phyloP scores from a whole-genome alignment of 257 asterid genomes.

The Przewalskia tangutica region DNA sequence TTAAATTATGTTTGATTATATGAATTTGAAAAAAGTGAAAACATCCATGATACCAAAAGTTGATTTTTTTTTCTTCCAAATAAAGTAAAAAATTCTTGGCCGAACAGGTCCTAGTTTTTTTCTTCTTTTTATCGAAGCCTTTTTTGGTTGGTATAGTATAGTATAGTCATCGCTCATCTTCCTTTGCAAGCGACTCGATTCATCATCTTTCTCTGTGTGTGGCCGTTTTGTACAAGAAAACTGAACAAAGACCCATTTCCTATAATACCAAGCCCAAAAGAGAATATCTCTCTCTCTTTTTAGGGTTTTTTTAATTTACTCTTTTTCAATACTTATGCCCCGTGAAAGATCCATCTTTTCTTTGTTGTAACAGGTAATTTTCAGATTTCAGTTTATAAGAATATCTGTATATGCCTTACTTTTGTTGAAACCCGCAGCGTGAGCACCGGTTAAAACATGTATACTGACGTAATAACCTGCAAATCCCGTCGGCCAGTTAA shows the following conservation, averaged over 20 bases:
- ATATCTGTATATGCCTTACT: not conserved
- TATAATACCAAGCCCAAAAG: not conserved
- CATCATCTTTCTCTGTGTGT: not conserved
- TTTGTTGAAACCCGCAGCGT: too few relatives aligned
- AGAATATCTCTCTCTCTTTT: too few relatives aligned
- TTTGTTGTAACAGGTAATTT: conserved; percentile 4
- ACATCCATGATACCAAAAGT: too few relatives aligned
- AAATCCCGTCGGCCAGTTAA: too few relatives aligned
- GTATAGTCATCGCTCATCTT: not conserved
- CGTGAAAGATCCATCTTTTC: conserved; percentile 4
- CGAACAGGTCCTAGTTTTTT: too few relatives aligned
- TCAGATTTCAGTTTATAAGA: not conserved
- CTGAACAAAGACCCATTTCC: not conserved
- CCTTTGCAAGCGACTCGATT: not conserved
- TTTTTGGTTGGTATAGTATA: not conserved
- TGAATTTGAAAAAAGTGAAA: too few relatives aligned
- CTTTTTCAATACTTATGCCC: not conserved
- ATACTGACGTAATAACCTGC: too few relatives aligned
- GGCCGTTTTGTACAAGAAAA: not conserved
- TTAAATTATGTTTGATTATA: too few relatives aligned
- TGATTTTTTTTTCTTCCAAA: too few relatives aligned
- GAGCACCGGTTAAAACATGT: too few relatives aligned
- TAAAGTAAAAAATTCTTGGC: too few relatives aligned
- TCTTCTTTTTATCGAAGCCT: not conserved
- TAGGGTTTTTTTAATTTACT: conserved; percentile 16